These are phyloP conservation scores for Cladophialophora psammophila DNA, from an alignment of 2,329 filamentous ascomycete species.

Conservation along the genomic window DNA sequence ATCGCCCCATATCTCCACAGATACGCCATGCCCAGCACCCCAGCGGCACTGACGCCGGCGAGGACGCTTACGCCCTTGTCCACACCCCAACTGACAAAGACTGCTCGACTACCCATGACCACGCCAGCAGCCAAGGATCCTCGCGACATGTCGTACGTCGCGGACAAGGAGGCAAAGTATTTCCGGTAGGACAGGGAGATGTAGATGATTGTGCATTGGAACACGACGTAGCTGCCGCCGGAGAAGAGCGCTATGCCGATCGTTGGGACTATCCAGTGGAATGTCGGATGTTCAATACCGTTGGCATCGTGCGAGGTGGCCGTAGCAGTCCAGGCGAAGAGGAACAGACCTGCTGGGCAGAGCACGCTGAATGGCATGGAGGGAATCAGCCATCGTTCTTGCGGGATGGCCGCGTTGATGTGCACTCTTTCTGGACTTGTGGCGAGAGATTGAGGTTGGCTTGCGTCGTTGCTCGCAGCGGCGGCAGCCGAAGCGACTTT, in stretches of 20 bases:
- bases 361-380: conserved; percentile 4
- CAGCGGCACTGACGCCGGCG: conserved; percentile 3
- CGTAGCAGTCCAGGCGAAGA: conserved; percentile 15
- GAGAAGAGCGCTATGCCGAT: conserved; percentile 14
- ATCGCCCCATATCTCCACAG: conserved; percentile 7
- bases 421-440: background rate
- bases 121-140: conserved; percentile 9
- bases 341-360: conserved; percentile 9
- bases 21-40: background rate
- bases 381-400: conserved; percentile 17
- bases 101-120: conserved; percentile 1
- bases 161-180: conserved; percentile 12
- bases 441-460: background rate
- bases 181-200: conserved; percentile 15
- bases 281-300: background rate
- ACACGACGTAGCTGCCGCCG: conserved; percentile 11
- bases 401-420: conserved; percentile 13
- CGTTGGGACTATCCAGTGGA: conserved; percentile 16
- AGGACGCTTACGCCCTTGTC: conserved; percentile 15
- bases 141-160: conserved; percentile 13
- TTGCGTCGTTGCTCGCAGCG: background rate
- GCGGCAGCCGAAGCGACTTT: background rate
- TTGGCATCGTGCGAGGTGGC: conserved; percentile 2
- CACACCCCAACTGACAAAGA: conserved; percentile 11
- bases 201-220: conserved; percentile 21